phyloP scores from a whole-genome alignment of 2,329 filamentous ascomycete genomes.

The Ophiosphaerella narmari region DNA sequence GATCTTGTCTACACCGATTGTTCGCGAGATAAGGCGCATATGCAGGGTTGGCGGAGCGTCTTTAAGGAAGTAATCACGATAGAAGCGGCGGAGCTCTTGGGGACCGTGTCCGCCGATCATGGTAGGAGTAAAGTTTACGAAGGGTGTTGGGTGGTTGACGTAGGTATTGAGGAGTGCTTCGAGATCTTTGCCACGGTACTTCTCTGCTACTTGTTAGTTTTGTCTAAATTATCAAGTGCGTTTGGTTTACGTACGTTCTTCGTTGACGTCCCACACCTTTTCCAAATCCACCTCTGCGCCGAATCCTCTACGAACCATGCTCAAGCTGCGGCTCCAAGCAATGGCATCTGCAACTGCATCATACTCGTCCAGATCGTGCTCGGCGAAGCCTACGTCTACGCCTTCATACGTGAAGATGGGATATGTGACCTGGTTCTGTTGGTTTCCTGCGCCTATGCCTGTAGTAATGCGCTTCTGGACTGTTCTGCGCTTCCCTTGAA shows the following conservation, averaged over 20 bases:
- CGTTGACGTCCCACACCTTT: slow-evolving; percentile 49
- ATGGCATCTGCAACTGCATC: slow-evolving; percentile 67
- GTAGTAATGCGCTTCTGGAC: slow-evolving; percentile 55
- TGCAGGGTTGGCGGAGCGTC: slow-evolving; percentile 53
- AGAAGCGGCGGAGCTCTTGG: slow-evolving; percentile 56
- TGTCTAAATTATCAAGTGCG: not conserved
- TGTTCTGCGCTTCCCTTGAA: slow-evolving; percentile 57
- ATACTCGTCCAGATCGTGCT: slow-evolving; percentile 70
- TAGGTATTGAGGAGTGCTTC: slow-evolving; percentile 48
- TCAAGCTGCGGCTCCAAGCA: slow-evolving; percentile 70
- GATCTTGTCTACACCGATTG: slow-evolving; percentile 62
- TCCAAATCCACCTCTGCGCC: slow-evolving; percentile 53
- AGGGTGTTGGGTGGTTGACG: slow-evolving; percentile 40
- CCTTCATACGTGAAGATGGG: slow-evolving; percentile 60
- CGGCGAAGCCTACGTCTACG: slow-evolving; percentile 69
- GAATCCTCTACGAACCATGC: slow-evolving; percentile 65
- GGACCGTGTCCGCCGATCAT: slow-evolving; percentile 52
- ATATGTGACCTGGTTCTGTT: slow-evolving; percentile 49
- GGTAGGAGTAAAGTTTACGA: slow-evolving; percentile 51
- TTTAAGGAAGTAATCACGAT: slow-evolving; percentile 61
- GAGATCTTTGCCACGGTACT: slow-evolving; percentile 42
- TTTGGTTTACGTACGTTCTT: slow-evolving; percentile 33
- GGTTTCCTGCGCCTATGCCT: slow-evolving; percentile 56
- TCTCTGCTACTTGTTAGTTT: slow-evolving; percentile 31
- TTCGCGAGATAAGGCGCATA: slow-evolving; percentile 61